Base-by-base conservation (phyloP, 2,329 filamentous ascomycete genomes). In the Parascedosporium putredinis region DNA sequence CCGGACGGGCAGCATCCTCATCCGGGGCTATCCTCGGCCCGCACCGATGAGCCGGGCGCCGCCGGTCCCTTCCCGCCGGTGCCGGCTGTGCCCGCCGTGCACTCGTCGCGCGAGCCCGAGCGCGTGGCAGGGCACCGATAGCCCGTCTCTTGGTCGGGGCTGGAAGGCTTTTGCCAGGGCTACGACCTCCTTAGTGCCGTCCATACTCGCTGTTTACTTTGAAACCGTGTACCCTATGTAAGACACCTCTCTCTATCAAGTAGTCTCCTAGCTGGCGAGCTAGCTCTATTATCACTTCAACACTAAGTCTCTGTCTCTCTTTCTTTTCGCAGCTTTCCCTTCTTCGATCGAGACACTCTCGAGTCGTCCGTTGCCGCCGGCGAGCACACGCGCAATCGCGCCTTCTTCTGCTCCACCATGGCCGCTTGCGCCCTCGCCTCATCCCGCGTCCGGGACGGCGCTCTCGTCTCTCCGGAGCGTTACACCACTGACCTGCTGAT, bases 151-250 rank as follows among this genome's bases (percentile, higher is more conserved):
- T 18, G 25, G 27, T 27, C 27, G 45, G 14, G 45, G 25, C 2
- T 46, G 55, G 43, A 45, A 18, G 52, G 52, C 22, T 50, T 55
- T 10, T 50, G 46, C 18, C 14, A 44, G 29, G 27, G 43, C 20
- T 45, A 25, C 33, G n/a, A 49, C 20, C 33, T 45, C 43, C 43
- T 52, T 23, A 47, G 38, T 42, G 29, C n/a, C 42, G 62, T 67
- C 56, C 59, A 34, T 74, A n/a, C 62, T 73, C 22, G 65, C 72
- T 14, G 62, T 76, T 14, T 76, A 75, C 61, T 72, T 74, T 58
- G 70, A 75, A 51, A 66, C 73, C 40, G 68, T 75, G n/a, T 76
- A 76, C 58, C 73, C 73, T 2, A 69, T 76, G 45, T 46, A 31
- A 18, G 27, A n/a, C n/a, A n/a, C n/a, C n/a, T n/a, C n/a, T n/a